Evolutionary conservation across 371 early-diverging fungal species (phyloP).

Genomic region (Syncephalastrum racemosum): DNA sequence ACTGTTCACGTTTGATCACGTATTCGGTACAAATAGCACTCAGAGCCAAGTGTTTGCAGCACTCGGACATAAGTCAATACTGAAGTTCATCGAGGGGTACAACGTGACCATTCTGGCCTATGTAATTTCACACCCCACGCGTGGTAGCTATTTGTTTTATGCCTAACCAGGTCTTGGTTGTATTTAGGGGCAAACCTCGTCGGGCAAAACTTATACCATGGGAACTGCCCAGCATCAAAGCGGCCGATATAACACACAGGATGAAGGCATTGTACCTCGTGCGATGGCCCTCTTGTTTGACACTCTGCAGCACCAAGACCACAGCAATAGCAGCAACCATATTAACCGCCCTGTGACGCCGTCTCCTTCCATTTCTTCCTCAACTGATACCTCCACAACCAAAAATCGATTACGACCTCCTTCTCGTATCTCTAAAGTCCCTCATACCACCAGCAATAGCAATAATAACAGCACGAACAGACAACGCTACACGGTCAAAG

Average conservation of each 20-base stretch:
- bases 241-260: slow-evolving; percentile 48
- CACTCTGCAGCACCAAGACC: slow-evolving; percentile 28
- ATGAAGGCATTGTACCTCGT: slow-evolving; percentile 88
- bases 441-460: slow-evolving; percentile 2
- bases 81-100: slow-evolving; percentile 66
- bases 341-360: slow-evolving; percentile 20
- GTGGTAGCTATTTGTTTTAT: slow-evolving; percentile 47
- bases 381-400: slow-evolving; percentile 13
- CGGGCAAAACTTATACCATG: slow-evolving; percentile 99
- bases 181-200: slow-evolving; percentile 81
- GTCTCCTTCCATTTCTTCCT: slow-evolving; percentile 23
- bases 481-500: slow-evolving; percentile 50
- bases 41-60: slow-evolving; percentile 43
- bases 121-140: slow-evolving; percentile 54
- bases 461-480: slow-evolving; percentile 7
- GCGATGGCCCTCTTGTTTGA: slow-evolving; percentile 83
- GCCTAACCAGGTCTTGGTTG: background rate
- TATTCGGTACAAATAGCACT: slow-evolving; percentile 38
- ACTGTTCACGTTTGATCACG: slow-evolving; percentile 49
- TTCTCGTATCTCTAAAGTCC: slow-evolving; percentile 11
- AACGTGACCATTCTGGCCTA: slow-evolving; percentile 98
- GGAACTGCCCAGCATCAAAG: slow-evolving; percentile 80
- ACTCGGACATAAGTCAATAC: slow-evolving; percentile 34
- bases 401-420: slow-evolving; percentile 16
- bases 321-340: slow-evolving; percentile 1